Conservation (phyloP, 2,329 filamentous ascomycete species). For the Fusarium bactridioides region DNA sequence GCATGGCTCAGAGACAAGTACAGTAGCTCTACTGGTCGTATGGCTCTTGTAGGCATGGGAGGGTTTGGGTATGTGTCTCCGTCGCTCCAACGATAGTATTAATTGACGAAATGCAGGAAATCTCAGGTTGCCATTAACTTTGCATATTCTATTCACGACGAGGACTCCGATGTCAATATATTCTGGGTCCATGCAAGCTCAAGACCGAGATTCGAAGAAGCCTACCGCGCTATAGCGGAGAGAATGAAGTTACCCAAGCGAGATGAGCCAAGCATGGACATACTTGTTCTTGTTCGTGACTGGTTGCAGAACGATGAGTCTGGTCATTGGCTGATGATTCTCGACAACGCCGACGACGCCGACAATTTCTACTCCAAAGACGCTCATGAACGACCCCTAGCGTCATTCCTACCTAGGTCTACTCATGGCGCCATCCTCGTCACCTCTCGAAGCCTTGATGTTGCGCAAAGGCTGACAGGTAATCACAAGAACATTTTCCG, state of each 20-base stretch:
- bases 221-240: slow-evolving; percentile 47
- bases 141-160: slow-evolving; percentile 40
- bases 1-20: slow-evolving; percentile 33
- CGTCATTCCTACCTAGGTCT: slow-evolving; percentile 13
- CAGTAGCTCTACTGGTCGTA: slow-evolving; percentile 18
- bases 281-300: slow-evolving; percentile 44
- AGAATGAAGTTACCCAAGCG: slow-evolving; percentile 42
- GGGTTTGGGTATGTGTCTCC: slow-evolving; percentile 38
- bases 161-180: slow-evolving; percentile 42
- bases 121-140: slow-evolving; percentile 48
- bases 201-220: slow-evolving; percentile 45
- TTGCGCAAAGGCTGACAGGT: slow-evolving; percentile 18
- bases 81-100: rapidly evolving
- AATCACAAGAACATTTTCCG: slow-evolving; percentile 2
- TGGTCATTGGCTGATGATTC: slow-evolving; percentile 32
- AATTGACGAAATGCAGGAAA: slow-evolving; percentile 17
- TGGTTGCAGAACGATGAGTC: slow-evolving; percentile 39
- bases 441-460: slow-evolving; percentile 22
- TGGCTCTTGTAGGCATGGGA: slow-evolving; percentile 48
- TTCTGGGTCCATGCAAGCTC: slow-evolving; percentile 51
- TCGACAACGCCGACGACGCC: slow-evolving; percentile 34
- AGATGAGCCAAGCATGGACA: slow-evolving; percentile 42
- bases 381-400: background rate
- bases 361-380: background rate
- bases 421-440: slow-evolving; percentile 18